These are phyloP conservation scores for Tylopilus subfusipes DNA, from an alignment of 768 basidiomycete genomes.

Conservation along the genomic window DNA sequence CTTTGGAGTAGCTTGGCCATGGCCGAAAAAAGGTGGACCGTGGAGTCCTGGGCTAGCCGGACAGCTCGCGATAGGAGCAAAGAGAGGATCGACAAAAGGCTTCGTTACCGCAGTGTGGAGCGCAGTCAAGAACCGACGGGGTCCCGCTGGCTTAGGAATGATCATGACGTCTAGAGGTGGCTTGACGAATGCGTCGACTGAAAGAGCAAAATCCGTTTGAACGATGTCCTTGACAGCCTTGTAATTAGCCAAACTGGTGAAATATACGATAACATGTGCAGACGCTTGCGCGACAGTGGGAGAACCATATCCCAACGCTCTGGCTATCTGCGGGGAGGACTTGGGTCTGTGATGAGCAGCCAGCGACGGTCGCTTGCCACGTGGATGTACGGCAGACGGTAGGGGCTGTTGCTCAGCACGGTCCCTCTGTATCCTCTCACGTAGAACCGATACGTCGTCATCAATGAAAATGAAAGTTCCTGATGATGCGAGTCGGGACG, in stretches of 20 bases:
- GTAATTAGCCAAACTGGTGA: conserved; percentile 88
- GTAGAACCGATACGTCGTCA: conserved; percentile 81
- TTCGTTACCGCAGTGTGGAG: conserved; percentile 86
- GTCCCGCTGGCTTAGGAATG: conserved; percentile 95
- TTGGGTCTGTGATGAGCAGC: conserved; percentile 66
- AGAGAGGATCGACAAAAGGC: conserved; percentile 87
- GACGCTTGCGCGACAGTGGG: conserved; percentile 29
- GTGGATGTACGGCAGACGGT: conserved; percentile 40
- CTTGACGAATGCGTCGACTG: conserved; percentile 43
- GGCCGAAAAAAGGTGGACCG: conserved; percentile 43
- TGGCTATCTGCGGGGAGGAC: conserved; percentile 78
- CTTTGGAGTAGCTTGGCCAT: conserved; percentile 33
- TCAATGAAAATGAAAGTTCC: conserved; percentile 86
- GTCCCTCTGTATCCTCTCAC: conserved; percentile 66
- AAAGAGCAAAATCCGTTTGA: conserved; percentile 48
- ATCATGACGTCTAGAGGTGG: conserved; percentile 89
- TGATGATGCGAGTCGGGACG: conserved; percentile 24
- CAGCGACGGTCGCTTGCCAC: conserved; percentile 63
- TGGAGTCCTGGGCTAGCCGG: conserved; percentile 73
- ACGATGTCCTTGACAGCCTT: conserved; percentile 83
- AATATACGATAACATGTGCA: conserved; percentile 65
- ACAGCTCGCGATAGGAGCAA: conserved; percentile 91
- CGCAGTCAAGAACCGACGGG: conserved; percentile 87
- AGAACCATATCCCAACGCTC: conserved; percentile 41
- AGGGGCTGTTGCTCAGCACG: conserved; percentile 48